phyloP scores from a whole-genome alignment of 805 yeast species.

The Metschnikowia santaceciliae region DNA sequence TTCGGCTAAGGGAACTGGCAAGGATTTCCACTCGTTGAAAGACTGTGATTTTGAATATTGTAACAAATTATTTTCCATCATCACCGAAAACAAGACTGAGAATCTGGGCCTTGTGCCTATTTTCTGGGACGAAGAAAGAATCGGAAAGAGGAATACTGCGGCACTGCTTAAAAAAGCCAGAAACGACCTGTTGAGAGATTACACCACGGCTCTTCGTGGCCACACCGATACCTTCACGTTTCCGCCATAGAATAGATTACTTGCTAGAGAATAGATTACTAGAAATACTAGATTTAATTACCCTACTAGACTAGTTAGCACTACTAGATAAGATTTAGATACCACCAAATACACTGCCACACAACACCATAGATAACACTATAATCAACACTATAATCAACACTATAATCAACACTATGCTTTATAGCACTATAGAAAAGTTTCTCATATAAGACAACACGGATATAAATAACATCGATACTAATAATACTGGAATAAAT shows the following conservation, averaged over 20 bases:
- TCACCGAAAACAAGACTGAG: slow-evolving; percentile 11
- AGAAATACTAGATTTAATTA: too few relatives aligned
- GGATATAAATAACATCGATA: too few relatives aligned
- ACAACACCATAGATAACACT: too few relatives aligned
- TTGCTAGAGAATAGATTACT: background rate
- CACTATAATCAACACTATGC: too few relatives aligned
- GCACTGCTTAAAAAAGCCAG: slow-evolving; percentile 17
- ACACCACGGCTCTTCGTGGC: slow-evolving; percentile 14
- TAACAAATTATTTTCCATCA: slow-evolving; percentile 16
- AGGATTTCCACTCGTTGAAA: slow-evolving; percentile 18
- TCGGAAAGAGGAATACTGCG: slow-evolving; percentile 13
- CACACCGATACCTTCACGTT: slow-evolving; percentile 15
- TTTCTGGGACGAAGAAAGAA: slow-evolving; percentile 18
- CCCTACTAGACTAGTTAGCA: too few relatives aligned
- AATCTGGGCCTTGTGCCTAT: slow-evolving; percentile 19
- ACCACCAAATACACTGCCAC: too few relatives aligned
- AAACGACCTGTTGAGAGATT: slow-evolving; percentile 9
- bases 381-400: too few relatives aligned
- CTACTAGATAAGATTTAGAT: too few relatives aligned
- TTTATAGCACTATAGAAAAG: too few relatives aligned
- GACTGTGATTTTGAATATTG: slow-evolving; percentile 20
- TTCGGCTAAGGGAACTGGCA: slow-evolving; percentile 10
- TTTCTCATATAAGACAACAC: too few relatives aligned
- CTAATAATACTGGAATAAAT: too few relatives aligned
- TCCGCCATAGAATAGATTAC: slow-evolving; percentile 4